phyloP scores from a whole-genome alignment of 225 moss, liverwort and hornwort species.

The Marchantia polymorpha region DNA sequence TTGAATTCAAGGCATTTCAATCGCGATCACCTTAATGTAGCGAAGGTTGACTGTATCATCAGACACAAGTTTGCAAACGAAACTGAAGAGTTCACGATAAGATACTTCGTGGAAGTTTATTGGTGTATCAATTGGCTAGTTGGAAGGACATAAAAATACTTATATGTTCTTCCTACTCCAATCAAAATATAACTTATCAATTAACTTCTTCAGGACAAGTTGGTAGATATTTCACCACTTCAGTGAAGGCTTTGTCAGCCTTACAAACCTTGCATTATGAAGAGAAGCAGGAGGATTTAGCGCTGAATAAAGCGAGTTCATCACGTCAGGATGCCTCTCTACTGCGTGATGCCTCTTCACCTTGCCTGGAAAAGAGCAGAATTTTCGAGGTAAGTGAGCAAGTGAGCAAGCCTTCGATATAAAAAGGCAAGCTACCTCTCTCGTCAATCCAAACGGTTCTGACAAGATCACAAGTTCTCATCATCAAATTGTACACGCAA shows the following conservation, averaged over 20 bases:
- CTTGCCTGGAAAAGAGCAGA: conserved; percentile 26
- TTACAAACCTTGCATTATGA: conserved; percentile 31
- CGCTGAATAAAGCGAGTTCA: conserved; percentile 45
- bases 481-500: background rate
- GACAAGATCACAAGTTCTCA: background rate
- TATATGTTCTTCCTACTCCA: background rate
- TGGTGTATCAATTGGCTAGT: too few species aligned
- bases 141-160: background rate
- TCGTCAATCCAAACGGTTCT: background rate
- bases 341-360: conserved; percentile 43
- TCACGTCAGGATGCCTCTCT: conserved; percentile 41
- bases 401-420: too few species aligned
- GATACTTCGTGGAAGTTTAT: background rate
- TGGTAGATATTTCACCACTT: background rate
- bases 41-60: background rate
- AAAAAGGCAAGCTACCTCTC: background rate
- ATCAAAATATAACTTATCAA: background rate
- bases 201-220: background rate
- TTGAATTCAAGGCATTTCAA: background rate
- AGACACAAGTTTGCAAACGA: background rate
- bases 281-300: conserved; percentile 41
- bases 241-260: background rate
- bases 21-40: background rate
- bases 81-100: background rate
- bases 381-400: too few species aligned